Percentiles rank a stretch among this genome's conserved stretches.
phyloP scores from a whole-genome alignment of 768 basidiomycete species.

The Suillus plorans region DNA sequence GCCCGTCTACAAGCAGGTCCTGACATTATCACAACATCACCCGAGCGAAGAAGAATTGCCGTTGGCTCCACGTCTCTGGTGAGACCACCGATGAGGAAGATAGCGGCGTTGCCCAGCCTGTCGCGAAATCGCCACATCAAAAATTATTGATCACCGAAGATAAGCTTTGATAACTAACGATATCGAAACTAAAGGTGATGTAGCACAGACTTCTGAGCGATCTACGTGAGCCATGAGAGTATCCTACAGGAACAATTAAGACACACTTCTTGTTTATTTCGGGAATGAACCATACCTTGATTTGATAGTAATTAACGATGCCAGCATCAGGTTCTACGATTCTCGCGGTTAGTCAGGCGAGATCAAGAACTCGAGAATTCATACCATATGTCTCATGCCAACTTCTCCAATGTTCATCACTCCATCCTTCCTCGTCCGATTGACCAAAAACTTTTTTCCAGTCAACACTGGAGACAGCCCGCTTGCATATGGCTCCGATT shows the following conservation, averaged over 20 bases:
- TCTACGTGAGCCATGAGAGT: conserved; percentile 98
- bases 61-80: conserved; percentile 77
- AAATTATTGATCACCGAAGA: not conserved
- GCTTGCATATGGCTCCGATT: conserved; percentile 58
- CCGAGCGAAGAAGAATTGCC: conserved; percentile 85
- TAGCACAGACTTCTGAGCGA: conserved; percentile 90
- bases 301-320: conserved; percentile 95
- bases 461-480: conserved; percentile 59
- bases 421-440: conserved; percentile 46
- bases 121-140: not conserved
- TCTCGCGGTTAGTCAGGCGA: conserved; percentile 6
- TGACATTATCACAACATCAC: conserved; percentile 92
- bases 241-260: conserved; percentile 47
- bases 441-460: conserved; percentile 67
- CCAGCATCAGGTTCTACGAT: conserved; percentile 87
- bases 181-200: conserved; percentile 89
- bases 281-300: conserved; percentile 42
- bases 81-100: conserved; percentile 86
- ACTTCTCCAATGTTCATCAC: conserved; percentile 59
- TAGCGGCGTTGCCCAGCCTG: conserved; percentile 84
- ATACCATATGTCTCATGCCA: conserved; percentile 86
- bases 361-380: conserved; percentile 6
- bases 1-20: conserved; percentile 80
- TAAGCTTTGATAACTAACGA: conserved; percentile 55
- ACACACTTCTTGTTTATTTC: not conserved